phyloP scores from a whole-genome alignment of 352 stramenopile genomes.

The Globisporangium spinosum region DNA sequence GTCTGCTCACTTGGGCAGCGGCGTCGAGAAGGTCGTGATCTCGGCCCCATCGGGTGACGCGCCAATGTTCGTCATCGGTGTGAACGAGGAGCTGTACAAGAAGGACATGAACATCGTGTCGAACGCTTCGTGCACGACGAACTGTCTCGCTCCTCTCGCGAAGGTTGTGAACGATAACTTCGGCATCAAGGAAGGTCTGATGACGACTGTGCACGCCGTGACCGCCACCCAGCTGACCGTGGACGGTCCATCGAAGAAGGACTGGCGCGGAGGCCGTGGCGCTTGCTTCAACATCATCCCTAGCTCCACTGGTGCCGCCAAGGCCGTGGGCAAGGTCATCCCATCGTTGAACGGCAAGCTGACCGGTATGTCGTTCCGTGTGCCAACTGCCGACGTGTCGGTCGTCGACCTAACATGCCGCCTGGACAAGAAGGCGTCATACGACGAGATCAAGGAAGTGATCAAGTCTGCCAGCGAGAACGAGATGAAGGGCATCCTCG shows the following conservation, averaged over 20 bases:
- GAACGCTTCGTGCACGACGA: constrained; percentile 99
- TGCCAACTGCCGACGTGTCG: constrained; percentile 87
- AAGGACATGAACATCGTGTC: constrained; percentile 95
- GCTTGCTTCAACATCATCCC: constrained; percentile 99
- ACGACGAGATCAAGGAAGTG: constrained; percentile 97
- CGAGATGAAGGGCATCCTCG: constrained; percentile 96
- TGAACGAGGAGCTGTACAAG: constrained; percentile 96
- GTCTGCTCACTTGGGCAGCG: constrained; percentile 89
- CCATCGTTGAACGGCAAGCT: constrained; percentile 90
- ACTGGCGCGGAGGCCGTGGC: constrained; percentile 97
- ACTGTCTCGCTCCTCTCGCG: constrained; percentile 97
- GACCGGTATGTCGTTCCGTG: constrained; percentile 91
- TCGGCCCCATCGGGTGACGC: constrained; percentile 97
- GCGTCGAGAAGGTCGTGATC: constrained; percentile 96
- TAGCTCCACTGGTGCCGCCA: constrained; percentile 96
- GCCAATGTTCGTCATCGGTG: constrained; percentile 98
- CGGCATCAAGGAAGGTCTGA: constrained; percentile 96
- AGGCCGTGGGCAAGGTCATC: constrained; percentile 99
- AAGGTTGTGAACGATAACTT: constrained; percentile 99
- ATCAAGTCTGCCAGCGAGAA: constrained; percentile 94
- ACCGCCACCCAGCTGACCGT: constrained; percentile 98
- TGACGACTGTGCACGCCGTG: constrained; percentile 99
- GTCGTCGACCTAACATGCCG: constrained; percentile 88
- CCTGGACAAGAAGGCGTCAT: constrained; percentile 89
- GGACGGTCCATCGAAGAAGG: constrained; percentile 97